Evolutionary conservation across 31 red algal genomes (phyloP), one percentile per base, ranked within the genome.

Genomic region (Endocladia muricata): DNA sequence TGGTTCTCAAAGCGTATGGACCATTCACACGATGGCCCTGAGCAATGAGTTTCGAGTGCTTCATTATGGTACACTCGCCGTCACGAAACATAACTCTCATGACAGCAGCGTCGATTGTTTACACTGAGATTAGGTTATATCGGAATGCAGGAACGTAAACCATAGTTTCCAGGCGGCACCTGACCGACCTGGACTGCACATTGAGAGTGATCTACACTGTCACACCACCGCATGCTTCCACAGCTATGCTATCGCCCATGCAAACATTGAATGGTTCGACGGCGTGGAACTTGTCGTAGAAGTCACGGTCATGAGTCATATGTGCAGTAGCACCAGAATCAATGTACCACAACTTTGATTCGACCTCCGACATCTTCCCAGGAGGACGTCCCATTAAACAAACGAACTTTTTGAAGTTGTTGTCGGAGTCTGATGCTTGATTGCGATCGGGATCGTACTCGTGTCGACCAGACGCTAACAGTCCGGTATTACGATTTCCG

Each of bases 251-350:
- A 30, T 57, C 13, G 40, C 47, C 47, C 42, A 60, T 58, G 31
- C 44, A 13, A 74, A 74, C 28, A 0, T 58, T 57, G 48, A 74
- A n/a, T 19, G 9, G 17, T 32, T 25, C 11, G 7, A 58, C 47
- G 8, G 15, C 15, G 30, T 74, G 15, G 7, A 57, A 23, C 22
- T 55, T 0, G 7, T 60, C 8, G n/a, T 57, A 74, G n/a, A 74
- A 0, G 48, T 9, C 9, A 13, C 19, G 9, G 0, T 58, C 35
- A 22, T n/a, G 57, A 55, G 47, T 52, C 70, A 74, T 74, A 57
- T 74, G 70, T 15, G 70, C 70, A 52, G 41, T 74, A 22, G 70
- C 0, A 11, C 70, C 48, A 58, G 44, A 74, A 44, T 74, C 70
- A 28, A 74, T 0, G 70, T 39, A 28, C 43, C 70, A 58, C 22